Percentiles rank a stretch among this genome's conserved stretches.
Evolutionary conservation across 179 eudicot species (phyloP).

Genomic region (Vitellaria paradoxa): DNA sequence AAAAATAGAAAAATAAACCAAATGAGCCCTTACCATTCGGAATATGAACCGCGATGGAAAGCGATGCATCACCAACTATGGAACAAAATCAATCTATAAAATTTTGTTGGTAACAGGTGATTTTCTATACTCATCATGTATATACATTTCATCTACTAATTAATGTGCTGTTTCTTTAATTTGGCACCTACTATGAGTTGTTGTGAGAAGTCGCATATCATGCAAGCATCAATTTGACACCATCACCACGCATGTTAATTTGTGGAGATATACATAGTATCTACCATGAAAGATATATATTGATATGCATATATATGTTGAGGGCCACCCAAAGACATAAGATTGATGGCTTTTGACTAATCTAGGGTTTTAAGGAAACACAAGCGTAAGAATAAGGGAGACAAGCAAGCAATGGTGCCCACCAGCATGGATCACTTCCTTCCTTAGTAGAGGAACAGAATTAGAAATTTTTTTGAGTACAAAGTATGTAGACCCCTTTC

Average conservation of each 20-base stretch:
- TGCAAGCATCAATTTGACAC: neutral
- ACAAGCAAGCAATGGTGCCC: conserved; percentile 19
- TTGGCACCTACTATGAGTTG: neutral
- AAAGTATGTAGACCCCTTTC: too few relatives aligned
- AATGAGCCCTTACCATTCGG: too few relatives aligned
- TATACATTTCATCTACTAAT: too few relatives aligned
- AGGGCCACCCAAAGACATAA: neutral
- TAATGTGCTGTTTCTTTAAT: neutral
- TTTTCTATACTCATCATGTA: neutral
- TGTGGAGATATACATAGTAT: neutral
- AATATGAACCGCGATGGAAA: neutral
- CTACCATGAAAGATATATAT: too few relatives aligned
- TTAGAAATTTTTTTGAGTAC: too few relatives aligned
- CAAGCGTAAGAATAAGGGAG: neutral
- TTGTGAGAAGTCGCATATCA: conserved; percentile 14
- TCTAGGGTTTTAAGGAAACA: conserved; percentile 11
- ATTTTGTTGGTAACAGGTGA: neutral
- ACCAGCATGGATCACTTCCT: neutral
- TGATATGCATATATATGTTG: too few relatives aligned
- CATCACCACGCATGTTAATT: neutral
- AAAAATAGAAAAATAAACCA: too few relatives aligned
- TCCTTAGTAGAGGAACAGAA: too few relatives aligned
- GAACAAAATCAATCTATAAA: neutral
- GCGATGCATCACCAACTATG: neutral
- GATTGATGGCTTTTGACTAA: conserved; percentile 15